phyloP scores from a whole-genome alignment of 495 filamentous ascomycete species.

The Melanomma pulvis-pyrius region DNA sequence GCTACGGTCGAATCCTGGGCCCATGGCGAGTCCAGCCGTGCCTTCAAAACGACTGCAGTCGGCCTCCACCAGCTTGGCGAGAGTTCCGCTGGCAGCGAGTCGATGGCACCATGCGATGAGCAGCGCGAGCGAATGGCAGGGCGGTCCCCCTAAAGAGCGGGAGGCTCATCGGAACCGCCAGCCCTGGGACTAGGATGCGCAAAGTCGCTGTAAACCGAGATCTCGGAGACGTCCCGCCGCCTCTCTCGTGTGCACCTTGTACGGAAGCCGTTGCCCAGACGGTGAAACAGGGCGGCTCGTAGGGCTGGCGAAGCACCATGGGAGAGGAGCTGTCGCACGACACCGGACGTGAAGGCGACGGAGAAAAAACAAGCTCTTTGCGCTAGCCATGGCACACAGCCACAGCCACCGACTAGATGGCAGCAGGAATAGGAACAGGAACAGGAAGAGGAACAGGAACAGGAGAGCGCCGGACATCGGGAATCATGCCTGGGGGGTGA shows the following conservation, averaged over 20 bases:
- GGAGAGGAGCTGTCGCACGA: neutral
- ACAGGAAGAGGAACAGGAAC: neutral
- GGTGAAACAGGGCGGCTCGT: neutral
- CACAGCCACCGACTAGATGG: neutral
- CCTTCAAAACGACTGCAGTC: neutral
- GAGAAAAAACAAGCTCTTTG: neutral
- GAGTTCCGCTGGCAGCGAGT: neutral
- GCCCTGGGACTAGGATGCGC: neutral
- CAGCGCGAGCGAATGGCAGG: neutral
- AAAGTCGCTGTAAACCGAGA: neutral
- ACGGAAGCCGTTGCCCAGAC: neutral
- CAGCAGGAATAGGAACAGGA: neutral
- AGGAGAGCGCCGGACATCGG: neutral
- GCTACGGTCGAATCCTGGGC: neutral
- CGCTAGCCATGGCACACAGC: neutral
- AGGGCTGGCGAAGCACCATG: neutral
- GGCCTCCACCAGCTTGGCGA: neutral
- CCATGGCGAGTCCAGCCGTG: neutral
- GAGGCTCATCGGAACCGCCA: neutral
- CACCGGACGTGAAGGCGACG: neutral
- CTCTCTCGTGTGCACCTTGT: neutral
- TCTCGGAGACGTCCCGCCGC: neutral
- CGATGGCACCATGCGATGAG: neutral
- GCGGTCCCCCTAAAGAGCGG: neutral
- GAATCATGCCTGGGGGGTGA: neutral